Base-by-base conservation (phyloP, 2,329 filamentous ascomycete genomes). In the Knufia petricola region DNA sequence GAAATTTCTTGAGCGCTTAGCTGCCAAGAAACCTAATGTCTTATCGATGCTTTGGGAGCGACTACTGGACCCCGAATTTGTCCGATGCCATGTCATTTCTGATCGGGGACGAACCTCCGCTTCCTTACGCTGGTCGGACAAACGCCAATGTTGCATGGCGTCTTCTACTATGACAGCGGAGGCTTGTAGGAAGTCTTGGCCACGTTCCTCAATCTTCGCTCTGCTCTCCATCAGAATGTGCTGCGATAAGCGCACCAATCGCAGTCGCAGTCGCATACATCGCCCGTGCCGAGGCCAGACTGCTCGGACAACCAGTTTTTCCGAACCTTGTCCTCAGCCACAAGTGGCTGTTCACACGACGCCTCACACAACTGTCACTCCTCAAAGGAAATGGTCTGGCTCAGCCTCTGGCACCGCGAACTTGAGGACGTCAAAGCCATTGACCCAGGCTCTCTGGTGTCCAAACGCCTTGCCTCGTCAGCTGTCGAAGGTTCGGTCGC, bases 1-100 rank as follows among this genome's bases (percentile, higher is more conserved):
- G 19, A 24, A 32, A 46, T 37, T 46, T 32, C 28, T 46, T 36
- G 28, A 21, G n/a, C 28, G 26, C 42, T 46, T 46, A 30, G 42
- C 42, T 8, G n/a, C 42, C 28, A 46, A 36, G 42, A 34, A 32
- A 36, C 15, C 28, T 6, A 34, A 24, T 20, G 6, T n/a, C 42
- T 12, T 15, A 6, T 24, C 4, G 3, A 26, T 19, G 2, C 2
- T 17, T 10, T 31, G 28, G n/a, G n/a, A n/a, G n/a, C n/a, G n/a
- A n/a, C n/a, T n/a, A 44, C 41, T 46, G 42, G 42, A 19, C 6
- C 2, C 4, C 41, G 17, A 46, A 15, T 2, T 12, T 36, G 4
- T 36, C 28, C 19, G 17, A 15, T 17, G 6, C 12, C 15, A 46
- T 34, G 19, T 12, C 36, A 36, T 36, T 19, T 36, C 42, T 46